A percentile compares a stretch with the other conserved stretches of the same genome.
These are phyloP conservation scores for Solanum lycopersicoides DNA, from an alignment of 257 asterid genomes.

Conservation along the genomic window DNA sequence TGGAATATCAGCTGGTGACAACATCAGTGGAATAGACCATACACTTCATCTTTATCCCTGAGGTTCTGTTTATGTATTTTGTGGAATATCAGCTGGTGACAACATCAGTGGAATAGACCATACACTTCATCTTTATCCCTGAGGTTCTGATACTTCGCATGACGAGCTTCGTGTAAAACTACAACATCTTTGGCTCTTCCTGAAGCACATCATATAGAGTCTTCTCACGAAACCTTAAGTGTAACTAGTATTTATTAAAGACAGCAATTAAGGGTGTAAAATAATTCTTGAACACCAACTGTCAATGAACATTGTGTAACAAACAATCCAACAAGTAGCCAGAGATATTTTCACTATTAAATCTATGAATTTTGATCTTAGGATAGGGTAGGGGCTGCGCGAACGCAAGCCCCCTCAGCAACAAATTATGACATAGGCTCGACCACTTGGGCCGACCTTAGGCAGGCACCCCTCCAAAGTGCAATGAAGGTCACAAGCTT, in stretches of 20 bases:
- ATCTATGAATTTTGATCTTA: neutral
- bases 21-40: too few relatives aligned
- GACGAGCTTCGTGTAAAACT: neutral
- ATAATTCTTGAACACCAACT: too few relatives aligned
- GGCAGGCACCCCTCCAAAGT: slow-evolving; percentile 12
- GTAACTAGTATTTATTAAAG: too few relatives aligned
- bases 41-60: too few relatives aligned
- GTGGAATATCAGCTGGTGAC: neutral
- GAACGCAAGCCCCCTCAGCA: too few relatives aligned
- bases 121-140: neutral
- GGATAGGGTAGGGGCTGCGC: slow-evolving; percentile 1
- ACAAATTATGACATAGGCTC: too few relatives aligned
- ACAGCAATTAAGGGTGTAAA: too few relatives aligned
- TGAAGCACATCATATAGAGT: neutral
- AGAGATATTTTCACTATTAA: too few relatives aligned
- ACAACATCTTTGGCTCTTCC: neutral
- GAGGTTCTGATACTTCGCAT: neutral
- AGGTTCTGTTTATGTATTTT: too few relatives aligned
- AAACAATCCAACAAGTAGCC: too few relatives aligned
- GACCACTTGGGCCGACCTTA: neutral
- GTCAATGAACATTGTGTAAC: too few relatives aligned
- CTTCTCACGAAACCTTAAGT: neutral
- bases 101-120: neutral
- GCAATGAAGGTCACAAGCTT: slow-evolving; percentile 22
- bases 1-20: too few relatives aligned